Base-by-base conservation (phyloP, 208 protist genomes). In the Phytomonas sp. region DNA sequence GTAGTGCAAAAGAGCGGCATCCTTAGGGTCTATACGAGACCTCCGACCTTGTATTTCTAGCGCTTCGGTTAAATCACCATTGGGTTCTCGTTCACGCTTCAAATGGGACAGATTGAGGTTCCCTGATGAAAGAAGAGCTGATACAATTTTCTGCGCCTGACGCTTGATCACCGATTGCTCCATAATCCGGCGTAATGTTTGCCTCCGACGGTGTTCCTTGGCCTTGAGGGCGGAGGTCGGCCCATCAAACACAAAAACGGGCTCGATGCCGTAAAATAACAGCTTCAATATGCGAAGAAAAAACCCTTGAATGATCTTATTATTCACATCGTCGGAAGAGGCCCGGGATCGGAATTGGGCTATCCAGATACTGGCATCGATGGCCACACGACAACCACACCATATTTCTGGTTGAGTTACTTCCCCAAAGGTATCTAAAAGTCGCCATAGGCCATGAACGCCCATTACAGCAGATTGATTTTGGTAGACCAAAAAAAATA, bases 311-410 rank as follows among this genome's bases (percentile, higher is more conserved):
- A 96, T 77, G 1, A 94, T 69, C 16, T 70, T 75, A 59, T 88
- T 79, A 60, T 89, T 80, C 5, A 79, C 45, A 40, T 87, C 81
- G 14, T 88, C 83, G 23, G 78, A 75, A 2, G 80, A 66, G 52
- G 74, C 69, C 33, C 77, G 72, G 4, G 84, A 75, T 2, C 87
- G 82, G 69, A 96, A 93, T 66, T 94, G 91, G 12, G 74, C 79
- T 23, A 94, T 89, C 89, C 91, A 96, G 65, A 96, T 93, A 70
- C 91, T 96, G 12, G 91, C 91, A 62, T 96, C 91, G 34, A 96
- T 78, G 7, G 91, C 91, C 37, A 96, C 87, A 0, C 84, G 83
- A 67, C 80, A 82, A 16, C 84, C 91, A 14, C 72, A 76, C 81
- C 86, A 82, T 0, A 81, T 70, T 33, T 88, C 88, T 31, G 89